Evolutionary conservation across 768 basidiomycete species (phyloP).

Genomic region (Leucocoprinus leucothites): DNA sequence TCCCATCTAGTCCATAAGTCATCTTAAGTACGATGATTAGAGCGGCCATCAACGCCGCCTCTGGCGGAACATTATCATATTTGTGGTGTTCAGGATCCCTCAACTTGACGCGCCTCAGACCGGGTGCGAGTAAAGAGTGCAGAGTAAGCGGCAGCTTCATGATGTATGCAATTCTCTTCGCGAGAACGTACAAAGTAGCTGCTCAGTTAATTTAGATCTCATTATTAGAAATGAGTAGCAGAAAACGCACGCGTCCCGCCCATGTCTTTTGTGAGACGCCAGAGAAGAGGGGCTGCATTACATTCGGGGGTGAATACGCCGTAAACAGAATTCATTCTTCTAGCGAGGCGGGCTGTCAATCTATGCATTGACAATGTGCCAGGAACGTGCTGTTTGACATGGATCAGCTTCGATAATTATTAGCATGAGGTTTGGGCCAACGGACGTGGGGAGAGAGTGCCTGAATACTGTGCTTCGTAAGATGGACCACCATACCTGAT

Average conservation of each 20-base stretch:
- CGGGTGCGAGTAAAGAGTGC: constrained; percentile 50
- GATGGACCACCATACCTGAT: constrained; percentile 55
- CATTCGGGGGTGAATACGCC: constrained; percentile 66
- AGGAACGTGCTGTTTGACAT: constrained; percentile 60
- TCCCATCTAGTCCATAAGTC: constrained; percentile 81
- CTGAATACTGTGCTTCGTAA: constrained; percentile 65
- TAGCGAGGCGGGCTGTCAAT: constrained; percentile 61
- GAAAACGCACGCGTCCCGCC: constrained; percentile 69
- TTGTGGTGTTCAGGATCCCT: constrained; percentile 45
- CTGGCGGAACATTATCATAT: constrained; percentile 66
- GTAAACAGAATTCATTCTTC: constrained; percentile 48
- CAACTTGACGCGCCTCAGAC: constrained; percentile 28
- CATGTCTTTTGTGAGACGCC: constrained; percentile 67
- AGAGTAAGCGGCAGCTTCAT: constrained; percentile 60
- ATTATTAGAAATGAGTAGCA: constrained; percentile 8
- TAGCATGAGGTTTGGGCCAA: constrained; percentile 12
- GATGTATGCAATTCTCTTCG: constrained; percentile 54
- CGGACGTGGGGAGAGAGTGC: constrained; percentile 73
- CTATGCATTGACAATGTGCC: constrained; percentile 51
- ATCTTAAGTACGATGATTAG: constrained; percentile 77
- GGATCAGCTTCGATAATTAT: not conserved
- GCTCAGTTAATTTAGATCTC: constrained; percentile 4
- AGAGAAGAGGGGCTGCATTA: constrained; percentile 75
- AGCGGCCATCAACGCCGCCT: constrained; percentile 56
- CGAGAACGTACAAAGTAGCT: constrained; percentile 66